phyloP scores from a whole-genome alignment of 495 filamentous ascomycete genomes.

The Emericellopsis terricola region DNA sequence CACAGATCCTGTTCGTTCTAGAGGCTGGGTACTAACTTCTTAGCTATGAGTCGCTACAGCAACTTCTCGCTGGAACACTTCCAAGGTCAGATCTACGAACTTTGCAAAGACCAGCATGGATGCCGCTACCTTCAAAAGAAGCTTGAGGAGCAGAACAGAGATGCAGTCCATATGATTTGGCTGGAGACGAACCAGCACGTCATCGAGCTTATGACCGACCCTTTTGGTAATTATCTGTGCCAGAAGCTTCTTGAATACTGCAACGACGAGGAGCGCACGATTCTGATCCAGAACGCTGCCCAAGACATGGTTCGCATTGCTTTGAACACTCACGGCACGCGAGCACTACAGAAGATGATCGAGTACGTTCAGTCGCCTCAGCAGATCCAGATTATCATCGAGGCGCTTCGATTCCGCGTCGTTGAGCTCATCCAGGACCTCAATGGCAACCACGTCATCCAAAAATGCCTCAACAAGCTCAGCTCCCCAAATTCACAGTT shows the following conservation, averaged over 20 bases:
- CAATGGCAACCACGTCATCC: conserved; percentile 97
- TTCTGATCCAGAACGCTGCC: conserved; percentile 74
- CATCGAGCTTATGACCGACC: conserved; percentile 94
- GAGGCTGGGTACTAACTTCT: background rate
- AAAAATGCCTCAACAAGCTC: conserved; percentile 94
- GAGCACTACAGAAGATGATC: conserved; percentile 98
- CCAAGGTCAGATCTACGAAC: conserved; percentile 58
- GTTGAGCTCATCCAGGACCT: conserved; percentile 89
- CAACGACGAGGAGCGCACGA: conserved; percentile 83
- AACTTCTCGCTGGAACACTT: conserved; percentile 65
- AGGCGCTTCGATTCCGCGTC: conserved; percentile 57
- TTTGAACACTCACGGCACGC: conserved; percentile 88
- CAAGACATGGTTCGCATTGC: conserved; percentile 78
- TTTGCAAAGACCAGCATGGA: conserved; percentile 95
- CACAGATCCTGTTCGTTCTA: background rate
- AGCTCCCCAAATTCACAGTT: conserved; percentile 68
- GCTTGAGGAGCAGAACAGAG: conserved; percentile 72
- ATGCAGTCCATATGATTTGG: conserved; percentile 84
- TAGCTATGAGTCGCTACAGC: conserved; percentile 50
- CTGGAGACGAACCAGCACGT: conserved; percentile 79
- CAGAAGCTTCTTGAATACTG: conserved; percentile 92
- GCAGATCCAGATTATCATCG: conserved; percentile 64
- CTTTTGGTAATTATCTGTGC: conserved; percentile 95
- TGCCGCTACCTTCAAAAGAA: conserved; percentile 93
- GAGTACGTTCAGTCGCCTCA: conserved; percentile 73